Evolutionary conservation across 1,284 basidiomycete species (phyloP), one percentile per base, ranked within the genome.

Genomic region (Cutaneotrichosporon cyanovorans): DNA sequence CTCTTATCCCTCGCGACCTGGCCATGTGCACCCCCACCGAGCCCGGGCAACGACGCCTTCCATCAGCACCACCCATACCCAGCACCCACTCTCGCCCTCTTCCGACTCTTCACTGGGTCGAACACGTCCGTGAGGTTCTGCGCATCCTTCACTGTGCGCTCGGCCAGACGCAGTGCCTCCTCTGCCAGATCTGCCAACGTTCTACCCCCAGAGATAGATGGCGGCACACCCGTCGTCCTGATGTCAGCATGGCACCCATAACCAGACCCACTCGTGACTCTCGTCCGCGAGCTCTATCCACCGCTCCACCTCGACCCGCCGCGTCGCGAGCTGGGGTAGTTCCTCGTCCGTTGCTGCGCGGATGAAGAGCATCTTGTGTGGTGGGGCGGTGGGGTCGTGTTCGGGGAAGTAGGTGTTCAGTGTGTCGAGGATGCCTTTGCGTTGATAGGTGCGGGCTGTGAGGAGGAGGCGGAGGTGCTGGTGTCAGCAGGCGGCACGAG

Each of bases 381-480:
- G 16, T 14, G 33, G 39, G 19, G 40, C 34, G n/a, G n/a, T n/a
- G n/a, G n/a, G n/a, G n/a, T 22, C 14, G n/a, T 25, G 18, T 14
- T 46, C 35, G 32, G 61, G 61, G 34, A 63, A 59, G 43, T 61
- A 61, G 9, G 36, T 37, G 36, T 63, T 51, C 12, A 58, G 35
- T 11, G 60, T 45, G n/a, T 31, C 11, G 21, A 39, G 19, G 9
- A 54, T 39, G n/a, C 37, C 23, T 21, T 36, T 35, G 10, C 42
- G 50, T 21, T 35, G 25, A 7, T 50, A 12, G 8, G 39, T 43
- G 4, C 48, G 44, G 20, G 34, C 50, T 5, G 56, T 40, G 4
- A 57, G 25, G 2, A 51, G 11, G 14, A 22, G 44, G 8, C 48
- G 48, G 8, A 56, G 33, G 33, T 60, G 53, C 55, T 60, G 32